Conservation (phyloP, 306 rosid species). For the Comarum palustre region DNA sequence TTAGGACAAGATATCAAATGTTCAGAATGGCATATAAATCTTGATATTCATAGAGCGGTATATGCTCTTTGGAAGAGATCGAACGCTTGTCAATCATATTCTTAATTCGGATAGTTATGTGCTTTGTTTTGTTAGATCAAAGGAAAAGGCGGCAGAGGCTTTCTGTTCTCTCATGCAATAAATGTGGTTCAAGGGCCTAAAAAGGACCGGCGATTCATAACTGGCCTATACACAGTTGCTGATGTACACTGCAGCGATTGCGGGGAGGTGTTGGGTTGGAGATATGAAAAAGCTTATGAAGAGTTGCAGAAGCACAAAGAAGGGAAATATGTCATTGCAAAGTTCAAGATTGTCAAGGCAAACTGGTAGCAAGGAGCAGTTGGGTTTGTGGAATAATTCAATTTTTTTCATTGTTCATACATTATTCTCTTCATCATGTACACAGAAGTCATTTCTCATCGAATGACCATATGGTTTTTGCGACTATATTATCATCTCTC, state of each 20-base stretch:
- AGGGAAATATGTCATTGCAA: constrained; percentile 62
- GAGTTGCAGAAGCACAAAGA: constrained; percentile 63
- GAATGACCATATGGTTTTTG: not conserved
- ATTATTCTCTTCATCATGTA: constrained; percentile 6
- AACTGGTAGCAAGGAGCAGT: constrained; percentile 32
- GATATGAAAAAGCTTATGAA: constrained; percentile 55
- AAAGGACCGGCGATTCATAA: constrained; percentile 45
- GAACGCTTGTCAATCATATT: not conserved
- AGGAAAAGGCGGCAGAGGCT: constrained; percentile 68
- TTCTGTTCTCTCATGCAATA: constrained; percentile 56
- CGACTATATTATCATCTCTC: not conserved
- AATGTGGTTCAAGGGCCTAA: constrained; percentile 49
- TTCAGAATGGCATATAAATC: not conserved
- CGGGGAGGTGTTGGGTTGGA: constrained; percentile 64
- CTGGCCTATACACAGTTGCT: constrained; percentile 61
- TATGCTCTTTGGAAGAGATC: not conserved
- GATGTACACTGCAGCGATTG: constrained; percentile 61
- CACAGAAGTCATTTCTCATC: not conserved
- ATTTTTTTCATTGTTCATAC: not conserved
- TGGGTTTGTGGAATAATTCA: not conserved
- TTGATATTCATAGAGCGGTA: not conserved
- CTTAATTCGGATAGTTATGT: not conserved
- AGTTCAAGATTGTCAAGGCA: constrained; percentile 50
- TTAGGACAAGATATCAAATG: not conserved
- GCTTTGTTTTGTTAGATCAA: constrained; percentile 39